Percentiles rank a stretch among this genome's conserved stretches.
Evolutionary conservation across 495 filamentous ascomycete species (phyloP).

Genomic region (Melanomma pulvis-pyrius): DNA sequence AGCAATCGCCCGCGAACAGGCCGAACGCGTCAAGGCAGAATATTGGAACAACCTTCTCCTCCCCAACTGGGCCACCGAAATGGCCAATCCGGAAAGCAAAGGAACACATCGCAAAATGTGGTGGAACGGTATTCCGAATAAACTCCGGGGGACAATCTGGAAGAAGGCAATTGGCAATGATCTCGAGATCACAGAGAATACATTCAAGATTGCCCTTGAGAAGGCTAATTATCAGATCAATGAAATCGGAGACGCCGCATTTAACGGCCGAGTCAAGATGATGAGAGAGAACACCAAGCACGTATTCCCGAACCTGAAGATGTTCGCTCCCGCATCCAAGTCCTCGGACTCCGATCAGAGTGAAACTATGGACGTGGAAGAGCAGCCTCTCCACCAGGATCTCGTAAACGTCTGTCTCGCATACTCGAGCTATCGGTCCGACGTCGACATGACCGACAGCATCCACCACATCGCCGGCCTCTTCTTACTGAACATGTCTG

Average conservation of each 20-base stretch:
- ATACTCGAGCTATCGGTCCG: slow-evolving; percentile 90
- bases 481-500: slow-evolving; percentile 79
- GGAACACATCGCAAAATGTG: slow-evolving; percentile 75
- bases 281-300: slow-evolving; percentile 71
- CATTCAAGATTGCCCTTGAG: slow-evolving; percentile 76
- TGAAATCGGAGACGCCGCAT: slow-evolving; percentile 40
- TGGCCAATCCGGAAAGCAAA: slow-evolving; percentile 57
- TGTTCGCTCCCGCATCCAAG: slow-evolving; percentile 56
- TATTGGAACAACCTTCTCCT: slow-evolving; percentile 90
- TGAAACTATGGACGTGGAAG: slow-evolving; percentile 48
- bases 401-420: slow-evolving; percentile 82
- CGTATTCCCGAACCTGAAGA: slow-evolving; percentile 74
- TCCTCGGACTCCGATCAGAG: not conserved
- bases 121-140: slow-evolving; percentile 88
- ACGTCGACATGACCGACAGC: slow-evolving; percentile 87
- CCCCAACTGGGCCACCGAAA: slow-evolving; percentile 80
- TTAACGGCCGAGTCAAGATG: slow-evolving; percentile 66
- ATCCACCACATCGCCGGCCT: slow-evolving; percentile 86
- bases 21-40: slow-evolving; percentile 62
- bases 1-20: slow-evolving; percentile 67
- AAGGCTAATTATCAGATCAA: slow-evolving; percentile 70
- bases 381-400: slow-evolving; percentile 71
- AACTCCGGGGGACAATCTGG: slow-evolving; percentile 84
- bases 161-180: slow-evolving; percentile 85
- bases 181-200: slow-evolving; percentile 72